Percentiles rank a stretch among this genome's conserved stretches.
Evolutionary conservation across 306 rosid species (phyloP).

Genomic region (Alnus glutinosa): DNA sequence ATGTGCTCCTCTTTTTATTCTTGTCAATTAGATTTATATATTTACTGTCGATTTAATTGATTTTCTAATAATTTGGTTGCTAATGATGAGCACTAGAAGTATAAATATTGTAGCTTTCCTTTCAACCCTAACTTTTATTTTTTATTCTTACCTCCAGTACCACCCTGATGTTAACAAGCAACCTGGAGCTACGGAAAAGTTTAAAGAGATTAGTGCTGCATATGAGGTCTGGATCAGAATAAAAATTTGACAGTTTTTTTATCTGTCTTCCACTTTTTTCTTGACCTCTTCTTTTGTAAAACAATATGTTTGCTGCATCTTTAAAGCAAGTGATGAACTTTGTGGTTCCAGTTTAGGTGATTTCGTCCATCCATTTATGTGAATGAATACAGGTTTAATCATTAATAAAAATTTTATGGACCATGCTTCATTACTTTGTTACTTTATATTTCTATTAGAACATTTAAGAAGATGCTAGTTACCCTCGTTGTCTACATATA

Average conservation of each 20-base stretch:
- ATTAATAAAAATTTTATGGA: not conserved
- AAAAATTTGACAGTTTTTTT: not conserved
- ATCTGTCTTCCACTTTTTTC: not conserved
- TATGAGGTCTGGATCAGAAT: conserved; percentile 69
- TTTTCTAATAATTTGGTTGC: not conserved
- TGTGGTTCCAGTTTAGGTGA: not conserved
- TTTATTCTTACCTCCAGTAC: conserved; percentile 50
- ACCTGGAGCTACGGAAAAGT: conserved; percentile 92
- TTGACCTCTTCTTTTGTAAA: not conserved
- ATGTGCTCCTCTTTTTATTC: not conserved
- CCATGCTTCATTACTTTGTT: not conserved
- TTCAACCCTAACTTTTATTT: conserved; percentile 29
- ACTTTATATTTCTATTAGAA: not conserved
- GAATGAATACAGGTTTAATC: not conserved
- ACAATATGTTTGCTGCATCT: not conserved
- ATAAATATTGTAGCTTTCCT: conserved; percentile 10
- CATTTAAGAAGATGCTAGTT: no score
- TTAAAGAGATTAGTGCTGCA: conserved; percentile 94
- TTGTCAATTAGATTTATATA: not conserved
- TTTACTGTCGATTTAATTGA: not conserved
- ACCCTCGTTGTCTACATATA: no score
- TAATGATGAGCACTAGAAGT: not conserved
- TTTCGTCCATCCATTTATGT: not conserved
- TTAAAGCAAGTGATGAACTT: conserved; percentile 2
- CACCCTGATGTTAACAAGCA: conserved; percentile 99